Conservation (phyloP, 1,284 basidiomycete species). For the Cryptococcus wingfieldii region DNA sequence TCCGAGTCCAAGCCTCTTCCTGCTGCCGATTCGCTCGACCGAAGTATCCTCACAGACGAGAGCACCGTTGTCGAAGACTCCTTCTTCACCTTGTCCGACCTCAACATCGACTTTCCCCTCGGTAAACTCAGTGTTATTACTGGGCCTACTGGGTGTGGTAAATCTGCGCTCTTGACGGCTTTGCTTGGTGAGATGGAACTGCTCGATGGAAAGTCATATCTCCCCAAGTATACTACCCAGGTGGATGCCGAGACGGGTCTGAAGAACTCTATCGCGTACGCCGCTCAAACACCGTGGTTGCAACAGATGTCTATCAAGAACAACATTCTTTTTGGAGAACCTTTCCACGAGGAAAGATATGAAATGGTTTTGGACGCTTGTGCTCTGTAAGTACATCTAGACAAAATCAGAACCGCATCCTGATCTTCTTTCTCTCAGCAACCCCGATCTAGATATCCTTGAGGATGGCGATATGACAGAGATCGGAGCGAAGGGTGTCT, state of each 20-base stretch:
- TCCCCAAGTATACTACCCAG: constrained; percentile 62
- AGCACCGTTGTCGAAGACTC: constrained; percentile 19
- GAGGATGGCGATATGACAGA: constrained; percentile 78
- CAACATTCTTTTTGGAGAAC: constrained; percentile 66
- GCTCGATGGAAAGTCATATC: constrained; percentile 56
- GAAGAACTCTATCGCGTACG: constrained; percentile 74
- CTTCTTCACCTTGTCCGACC: constrained; percentile 61
- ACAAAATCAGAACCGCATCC: neutral
- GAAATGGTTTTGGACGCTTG: constrained; percentile 71
- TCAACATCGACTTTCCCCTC: constrained; percentile 65
- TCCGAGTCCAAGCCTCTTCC: neutral
- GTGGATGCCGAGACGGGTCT: constrained; percentile 60
- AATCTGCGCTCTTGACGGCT: constrained; percentile 67
- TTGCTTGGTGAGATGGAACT: constrained; percentile 63
- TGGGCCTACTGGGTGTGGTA: constrained; percentile 75
- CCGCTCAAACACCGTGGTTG: constrained; percentile 80
- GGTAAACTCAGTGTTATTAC: constrained; percentile 64
- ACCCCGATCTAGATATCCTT: constrained; percentile 65
- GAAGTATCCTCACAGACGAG: constrained; percentile 1
- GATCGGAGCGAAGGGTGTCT: constrained; percentile 62
- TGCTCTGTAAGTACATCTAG: constrained; percentile 55
- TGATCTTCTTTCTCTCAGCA: constrained; percentile 4
- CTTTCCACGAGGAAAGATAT: constrained; percentile 64
- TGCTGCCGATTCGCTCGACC: constrained; percentile 11
- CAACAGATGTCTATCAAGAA: constrained; percentile 56